A percentile compares a stretch with the other conserved stretches of the same genome.
Evolutionary conservation across 306 rosid genomes (phyloP).

Genomic region (Urtica urens): DNA sequence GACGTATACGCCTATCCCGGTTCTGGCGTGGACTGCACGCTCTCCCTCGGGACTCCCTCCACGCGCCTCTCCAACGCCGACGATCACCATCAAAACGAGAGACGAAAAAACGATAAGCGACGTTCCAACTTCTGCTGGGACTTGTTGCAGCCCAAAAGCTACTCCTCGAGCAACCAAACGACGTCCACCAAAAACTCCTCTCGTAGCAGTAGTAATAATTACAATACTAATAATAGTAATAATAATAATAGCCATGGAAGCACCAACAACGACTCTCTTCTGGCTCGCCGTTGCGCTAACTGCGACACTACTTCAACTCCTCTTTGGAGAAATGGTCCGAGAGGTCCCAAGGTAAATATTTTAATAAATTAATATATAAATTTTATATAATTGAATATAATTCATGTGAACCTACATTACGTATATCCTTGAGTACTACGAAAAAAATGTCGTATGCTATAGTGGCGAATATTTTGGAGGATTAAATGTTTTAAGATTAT

Average conservation of each 20-base stretch:
- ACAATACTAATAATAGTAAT: conserved; percentile 7
- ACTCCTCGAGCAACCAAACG: conserved; percentile 6
- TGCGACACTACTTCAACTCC: conserved; percentile 98
- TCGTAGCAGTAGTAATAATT: conserved; percentile 5
- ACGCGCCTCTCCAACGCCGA: conserved; percentile 44
- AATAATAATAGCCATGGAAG: neutral
- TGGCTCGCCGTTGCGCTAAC: conserved; percentile 95
- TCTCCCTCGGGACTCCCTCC: conserved; percentile 85
- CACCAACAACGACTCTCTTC: conserved; percentile 42
- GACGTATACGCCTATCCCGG: conserved; percentile 29
- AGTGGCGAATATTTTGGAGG: no score
- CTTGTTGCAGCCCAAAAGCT: conserved; percentile 48
- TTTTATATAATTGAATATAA: neutral
- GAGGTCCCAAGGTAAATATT: conserved; percentile 76
- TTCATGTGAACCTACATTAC: neutral
- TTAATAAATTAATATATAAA: neutral
- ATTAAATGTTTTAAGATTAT: no score
- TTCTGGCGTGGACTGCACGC: conserved; percentile 69
- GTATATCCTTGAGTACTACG: neutral
- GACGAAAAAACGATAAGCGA: conserved; percentile 22
- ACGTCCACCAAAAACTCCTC: conserved; percentile 13
- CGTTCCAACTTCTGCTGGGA: conserved; percentile 72
- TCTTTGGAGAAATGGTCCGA: conserved; percentile 94
- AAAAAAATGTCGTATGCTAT: no score
- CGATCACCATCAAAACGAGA: conserved; percentile 4